Conservation (phyloP, 805 yeast genomes). For the Saccharomycopsis sp. region DNA sequence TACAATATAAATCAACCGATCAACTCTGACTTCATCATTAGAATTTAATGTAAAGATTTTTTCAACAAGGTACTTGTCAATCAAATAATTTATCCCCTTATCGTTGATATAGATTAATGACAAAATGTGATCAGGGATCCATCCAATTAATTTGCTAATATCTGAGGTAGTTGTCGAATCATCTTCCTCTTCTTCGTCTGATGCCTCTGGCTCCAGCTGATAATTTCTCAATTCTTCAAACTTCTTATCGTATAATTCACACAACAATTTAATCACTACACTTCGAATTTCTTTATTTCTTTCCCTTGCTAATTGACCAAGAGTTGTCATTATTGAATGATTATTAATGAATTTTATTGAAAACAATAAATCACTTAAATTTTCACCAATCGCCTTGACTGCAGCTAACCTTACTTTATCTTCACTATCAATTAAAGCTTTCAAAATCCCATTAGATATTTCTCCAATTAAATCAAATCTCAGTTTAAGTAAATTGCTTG, state of each 20-base stretch:
- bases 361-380: slow-evolving; percentile 39
- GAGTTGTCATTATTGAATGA: slow-evolving; percentile 40
- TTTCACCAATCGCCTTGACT: slow-evolving; percentile 41
- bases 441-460: slow-evolving; percentile 49
- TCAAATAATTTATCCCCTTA: slow-evolving; percentile 51
- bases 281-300: slow-evolving; percentile 58
- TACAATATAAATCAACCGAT: slow-evolving; percentile 45
- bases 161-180: slow-evolving; percentile 3
- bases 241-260: slow-evolving; percentile 42
- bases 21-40: slow-evolving; percentile 37
- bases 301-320: slow-evolving; percentile 65
- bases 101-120: slow-evolving; percentile 71
- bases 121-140: slow-evolving; percentile 61
- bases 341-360: slow-evolving; percentile 38
- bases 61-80: slow-evolving; percentile 57
- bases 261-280: slow-evolving; percentile 46
- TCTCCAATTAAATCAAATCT: slow-evolving; percentile 43
- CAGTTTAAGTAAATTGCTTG: slow-evolving; percentile 39
- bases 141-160: slow-evolving; percentile 30
- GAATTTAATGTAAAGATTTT: slow-evolving; percentile 46
- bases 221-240: slow-evolving; percentile 24
- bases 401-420: slow-evolving; percentile 64
- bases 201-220: slow-evolving; percentile 19
- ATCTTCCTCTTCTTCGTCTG: slow-evolving; percentile 1
- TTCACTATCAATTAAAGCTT: slow-evolving; percentile 68